Evolutionary conservation across 73 alveolate genomes (phyloP).

Genomic region (Tetrahymena malaccensis): DNA sequence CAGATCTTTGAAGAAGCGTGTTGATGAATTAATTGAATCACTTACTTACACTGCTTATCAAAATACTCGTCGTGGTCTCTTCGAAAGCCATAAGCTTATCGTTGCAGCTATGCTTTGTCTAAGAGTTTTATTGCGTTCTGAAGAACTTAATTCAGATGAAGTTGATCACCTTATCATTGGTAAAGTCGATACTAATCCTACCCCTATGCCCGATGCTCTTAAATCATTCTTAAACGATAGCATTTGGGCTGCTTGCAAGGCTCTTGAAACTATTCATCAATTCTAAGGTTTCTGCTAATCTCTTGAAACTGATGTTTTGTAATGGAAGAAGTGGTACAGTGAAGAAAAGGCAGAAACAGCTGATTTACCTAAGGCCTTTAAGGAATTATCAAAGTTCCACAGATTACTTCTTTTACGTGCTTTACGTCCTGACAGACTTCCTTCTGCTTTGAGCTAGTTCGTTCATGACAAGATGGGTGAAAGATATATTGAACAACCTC

Average conservation of each 20-base stretch:
- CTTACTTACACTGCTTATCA: constrained; percentile 19
- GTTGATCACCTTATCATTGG: constrained; percentile 65
- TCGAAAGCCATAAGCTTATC: constrained; percentile 96
- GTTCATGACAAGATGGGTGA: constrained; percentile 88
- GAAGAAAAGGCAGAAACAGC: constrained; percentile 99
- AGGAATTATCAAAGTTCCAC: constrained; percentile 86
- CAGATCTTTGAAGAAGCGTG: constrained; percentile 60
- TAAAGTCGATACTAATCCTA: constrained; percentile 59
- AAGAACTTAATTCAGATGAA: constrained; percentile 78
- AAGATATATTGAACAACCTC: constrained; percentile 88
- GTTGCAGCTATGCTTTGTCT: constrained; percentile 98
- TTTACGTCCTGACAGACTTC: constrained; percentile 98
- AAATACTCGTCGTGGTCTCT: constrained; percentile 98
- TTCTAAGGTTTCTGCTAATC: constrained; percentile 53
- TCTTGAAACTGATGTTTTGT: constrained; percentile 90
- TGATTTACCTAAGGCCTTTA: constrained; percentile 95
- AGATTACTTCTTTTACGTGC: constrained; percentile 95
- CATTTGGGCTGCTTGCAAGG: constrained; percentile 75
- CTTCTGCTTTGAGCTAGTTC: constrained; percentile 92
- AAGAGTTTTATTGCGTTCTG: constrained; percentile 82
- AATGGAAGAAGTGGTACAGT: constrained; percentile 99
- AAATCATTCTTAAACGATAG: constrained; percentile 67
- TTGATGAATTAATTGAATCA: constrained; percentile 54
- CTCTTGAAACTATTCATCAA: constrained; percentile 55
- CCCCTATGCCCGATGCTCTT: constrained; percentile 68